Evolutionary conservation across 2,329 filamentous ascomycete species (phyloP).

Genomic region (Capronia americana): DNA sequence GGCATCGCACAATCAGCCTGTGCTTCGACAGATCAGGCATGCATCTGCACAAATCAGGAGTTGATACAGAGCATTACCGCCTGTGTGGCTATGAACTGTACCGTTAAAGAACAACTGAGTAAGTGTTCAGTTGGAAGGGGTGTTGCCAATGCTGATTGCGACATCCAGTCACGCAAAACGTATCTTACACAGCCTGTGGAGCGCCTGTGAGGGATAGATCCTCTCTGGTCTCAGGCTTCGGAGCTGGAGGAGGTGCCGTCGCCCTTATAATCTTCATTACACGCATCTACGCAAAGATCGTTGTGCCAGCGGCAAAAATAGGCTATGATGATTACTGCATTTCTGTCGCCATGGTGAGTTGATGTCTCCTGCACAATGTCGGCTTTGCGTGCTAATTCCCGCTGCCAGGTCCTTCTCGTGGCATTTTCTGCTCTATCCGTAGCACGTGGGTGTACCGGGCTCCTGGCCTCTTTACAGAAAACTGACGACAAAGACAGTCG

Average conservation of each 20-base stretch:
- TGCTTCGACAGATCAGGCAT: constrained; percentile 47
- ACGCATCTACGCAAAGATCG: constrained; percentile 48
- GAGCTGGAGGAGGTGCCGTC: constrained; percentile 45
- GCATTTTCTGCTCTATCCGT: constrained; percentile 41
- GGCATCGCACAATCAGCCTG: constrained; percentile 48
- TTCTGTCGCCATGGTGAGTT: constrained; percentile 42
- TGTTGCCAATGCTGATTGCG: neutral
- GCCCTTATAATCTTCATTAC: constrained; percentile 46
- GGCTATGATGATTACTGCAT: constrained; percentile 52
- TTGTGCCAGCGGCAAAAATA: constrained; percentile 46
- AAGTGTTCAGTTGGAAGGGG: constrained; percentile 16
- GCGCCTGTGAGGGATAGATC: constrained; percentile 48
- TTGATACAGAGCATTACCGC: constrained; percentile 44
- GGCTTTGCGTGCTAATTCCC: constrained; percentile 11
- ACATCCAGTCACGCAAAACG: constrained; percentile 50
- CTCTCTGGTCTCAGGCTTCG: constrained; percentile 43
- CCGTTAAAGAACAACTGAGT: constrained; percentile 48
- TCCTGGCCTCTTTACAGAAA: too few relatives aligned
- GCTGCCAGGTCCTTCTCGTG: constrained; percentile 35
- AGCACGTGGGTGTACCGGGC: constrained; percentile 38
- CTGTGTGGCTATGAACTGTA: constrained; percentile 48
- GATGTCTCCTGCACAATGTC: neutral
- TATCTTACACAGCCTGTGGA: constrained; percentile 49
- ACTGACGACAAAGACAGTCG: constrained; percentile 7
- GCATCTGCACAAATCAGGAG: constrained; percentile 48